phyloP scores from a whole-genome alignment of 106 monocot genomes.

The Phalaenopsis equestris region DNA sequence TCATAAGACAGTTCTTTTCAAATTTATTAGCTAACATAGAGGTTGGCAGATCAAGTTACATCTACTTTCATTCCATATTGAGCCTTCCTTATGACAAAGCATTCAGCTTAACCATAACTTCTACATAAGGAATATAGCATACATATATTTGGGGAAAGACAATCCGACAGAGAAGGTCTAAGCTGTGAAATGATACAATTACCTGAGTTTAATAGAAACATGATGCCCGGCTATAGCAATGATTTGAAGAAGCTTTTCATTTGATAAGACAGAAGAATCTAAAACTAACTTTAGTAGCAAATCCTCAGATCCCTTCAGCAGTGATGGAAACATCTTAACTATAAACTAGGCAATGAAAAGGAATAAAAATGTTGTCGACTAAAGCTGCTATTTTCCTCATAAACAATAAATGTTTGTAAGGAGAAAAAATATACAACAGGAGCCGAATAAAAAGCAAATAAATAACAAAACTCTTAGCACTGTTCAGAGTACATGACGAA shows the following conservation, averaged over 20 bases:
- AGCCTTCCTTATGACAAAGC: not conserved
- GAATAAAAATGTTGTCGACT: not conserved
- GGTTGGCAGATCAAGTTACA: not conserved
- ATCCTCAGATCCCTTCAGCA: constrained; percentile 7
- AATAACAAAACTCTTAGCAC: not conserved
- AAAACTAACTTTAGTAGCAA: constrained; percentile 2
- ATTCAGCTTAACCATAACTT: not conserved
- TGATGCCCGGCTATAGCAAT: not conserved
- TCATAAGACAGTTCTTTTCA: not conserved
- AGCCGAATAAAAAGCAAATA: not conserved
- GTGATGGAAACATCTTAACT: not conserved
- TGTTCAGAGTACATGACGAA: not conserved
- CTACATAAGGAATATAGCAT: not conserved
- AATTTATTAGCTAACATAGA: not conserved
- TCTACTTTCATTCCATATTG: not conserved
- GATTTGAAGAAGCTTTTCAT: not conserved
- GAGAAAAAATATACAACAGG: not conserved
- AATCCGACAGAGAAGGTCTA: not conserved
- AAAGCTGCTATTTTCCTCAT: not conserved
- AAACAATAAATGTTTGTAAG: not conserved
- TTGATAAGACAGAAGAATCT: not conserved
- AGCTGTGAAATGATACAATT: not conserved
- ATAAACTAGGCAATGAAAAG: not conserved
- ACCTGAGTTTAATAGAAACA: constrained; percentile 3
- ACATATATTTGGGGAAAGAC: not conserved